phyloP scores from a whole-genome alignment of 208 protist genomes.

The Trypanosoma melophagium region DNA sequence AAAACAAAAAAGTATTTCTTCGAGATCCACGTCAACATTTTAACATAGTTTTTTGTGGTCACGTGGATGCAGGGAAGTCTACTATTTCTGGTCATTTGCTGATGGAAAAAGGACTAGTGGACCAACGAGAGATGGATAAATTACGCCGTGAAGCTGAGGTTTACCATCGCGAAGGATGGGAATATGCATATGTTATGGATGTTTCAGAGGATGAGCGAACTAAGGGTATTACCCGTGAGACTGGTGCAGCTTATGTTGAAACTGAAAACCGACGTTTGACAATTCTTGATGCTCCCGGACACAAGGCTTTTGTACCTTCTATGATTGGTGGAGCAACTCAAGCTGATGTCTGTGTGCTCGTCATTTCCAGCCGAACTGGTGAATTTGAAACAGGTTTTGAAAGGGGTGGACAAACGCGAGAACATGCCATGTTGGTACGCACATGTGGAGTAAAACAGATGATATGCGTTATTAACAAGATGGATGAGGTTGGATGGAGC shows the following conservation, averaged over 20 bases:
- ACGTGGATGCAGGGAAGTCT: conserved; percentile 99
- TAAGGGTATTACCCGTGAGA: conserved; percentile 99
- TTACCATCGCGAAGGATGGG: conserved; percentile 97
- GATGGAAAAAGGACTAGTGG: conserved; percentile 94
- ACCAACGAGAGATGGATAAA: conserved; percentile 98
- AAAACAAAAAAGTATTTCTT: conserved; percentile 63
- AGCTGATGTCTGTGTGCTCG: conserved; percentile 98
- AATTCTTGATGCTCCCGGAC: conserved; percentile 99
- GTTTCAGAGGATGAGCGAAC: conserved; percentile 97
- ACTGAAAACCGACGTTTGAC: conserved; percentile 96
- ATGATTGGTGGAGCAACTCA: conserved; percentile 99
- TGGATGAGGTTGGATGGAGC: conserved; percentile 98
- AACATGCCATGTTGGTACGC: conserved; percentile 99
- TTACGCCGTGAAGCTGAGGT: conserved; percentile 97
- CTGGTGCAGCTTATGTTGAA: conserved; percentile 96
- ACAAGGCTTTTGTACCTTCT: conserved; percentile 98
- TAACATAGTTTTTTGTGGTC: conserved; percentile 99
- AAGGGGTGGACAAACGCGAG: conserved; percentile 98
- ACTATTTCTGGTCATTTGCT: conserved; percentile 98
- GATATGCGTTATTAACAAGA: conserved; percentile 99
- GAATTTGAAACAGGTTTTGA: conserved; percentile 99
- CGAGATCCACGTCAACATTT: conserved; percentile 93
- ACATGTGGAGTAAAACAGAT: conserved; percentile 97
- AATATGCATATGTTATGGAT: conserved; percentile 98
- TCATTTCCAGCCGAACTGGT: conserved; percentile 98